Evolutionary conservation across 768 basidiomycete genomes (phyloP).

Genomic region (Trametes elegans): DNA sequence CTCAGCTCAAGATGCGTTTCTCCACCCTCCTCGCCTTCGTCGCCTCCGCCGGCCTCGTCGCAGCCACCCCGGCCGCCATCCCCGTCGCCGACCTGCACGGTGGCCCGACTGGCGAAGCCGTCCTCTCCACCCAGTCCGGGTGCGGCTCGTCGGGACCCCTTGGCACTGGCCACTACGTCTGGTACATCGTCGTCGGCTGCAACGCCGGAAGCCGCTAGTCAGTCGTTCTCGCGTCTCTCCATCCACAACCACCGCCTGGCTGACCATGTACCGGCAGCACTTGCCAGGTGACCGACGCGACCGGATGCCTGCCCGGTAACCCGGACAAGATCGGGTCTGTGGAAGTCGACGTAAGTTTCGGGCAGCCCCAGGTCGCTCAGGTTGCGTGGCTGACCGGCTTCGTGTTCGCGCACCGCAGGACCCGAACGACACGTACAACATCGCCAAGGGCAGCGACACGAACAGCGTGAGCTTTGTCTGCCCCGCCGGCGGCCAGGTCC

Average conservation of each 20-base stretch:
- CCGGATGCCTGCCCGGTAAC: background rate
- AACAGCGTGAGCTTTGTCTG: conserved; percentile 1
- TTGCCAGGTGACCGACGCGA: conserved; percentile 2
- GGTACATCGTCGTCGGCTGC: background rate
- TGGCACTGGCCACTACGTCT: conserved; percentile 3
- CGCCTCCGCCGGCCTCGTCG: background rate
- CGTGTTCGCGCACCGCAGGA: background rate
- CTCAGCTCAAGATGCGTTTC: background rate
- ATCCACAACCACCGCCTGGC: background rate
- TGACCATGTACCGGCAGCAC: background rate
- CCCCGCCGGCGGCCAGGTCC: background rate
- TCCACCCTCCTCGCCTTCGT: background rate
- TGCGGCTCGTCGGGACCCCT: background rate
- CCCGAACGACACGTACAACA: background rate
- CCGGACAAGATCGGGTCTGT: background rate
- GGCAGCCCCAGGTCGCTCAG: background rate
- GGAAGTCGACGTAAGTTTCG: background rate
- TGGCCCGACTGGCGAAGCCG: background rate
- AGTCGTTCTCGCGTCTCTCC: background rate
- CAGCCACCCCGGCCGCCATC: background rate
- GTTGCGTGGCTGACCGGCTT: background rate
- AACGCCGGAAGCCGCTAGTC: background rate
- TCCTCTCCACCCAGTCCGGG: background rate
- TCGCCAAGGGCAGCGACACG: background rate
- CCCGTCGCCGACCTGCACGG: background rate